phyloP scores from a whole-genome alignment of 345 rosid species.

The Draba incana region DNA sequence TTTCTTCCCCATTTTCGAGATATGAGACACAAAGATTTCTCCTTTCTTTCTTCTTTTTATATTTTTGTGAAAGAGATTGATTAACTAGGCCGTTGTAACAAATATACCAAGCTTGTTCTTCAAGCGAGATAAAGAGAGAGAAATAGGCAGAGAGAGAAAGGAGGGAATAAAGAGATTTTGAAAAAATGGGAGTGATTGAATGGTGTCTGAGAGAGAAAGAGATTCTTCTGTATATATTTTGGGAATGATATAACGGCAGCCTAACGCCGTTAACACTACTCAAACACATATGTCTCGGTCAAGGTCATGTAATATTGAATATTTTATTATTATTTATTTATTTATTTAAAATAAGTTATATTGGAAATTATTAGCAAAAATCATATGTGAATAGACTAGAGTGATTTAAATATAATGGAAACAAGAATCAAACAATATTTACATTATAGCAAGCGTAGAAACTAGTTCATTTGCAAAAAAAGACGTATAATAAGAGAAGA shows the following conservation, averaged over 20 bases:
- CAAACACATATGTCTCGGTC: constrained; percentile 10
- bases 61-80: constrained; percentile 6
- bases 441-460: neutral
- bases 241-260: constrained; percentile 37
- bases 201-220: constrained; percentile 33
- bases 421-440: neutral
- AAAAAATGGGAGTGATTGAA: constrained; percentile 28
- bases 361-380: no score
- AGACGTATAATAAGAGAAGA: neutral
- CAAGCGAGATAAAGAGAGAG: constrained; percentile 31
- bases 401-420: neutral
- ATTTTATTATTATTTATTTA: constrained; percentile 9
- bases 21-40: neutral
- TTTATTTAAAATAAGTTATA: no score
- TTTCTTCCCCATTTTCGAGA: constrained; percentile 73
- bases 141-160: constrained; percentile 1
- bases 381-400: no score
- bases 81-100: constrained; percentile 33
- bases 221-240: constrained; percentile 39
- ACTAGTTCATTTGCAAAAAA: no score
- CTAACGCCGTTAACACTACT: constrained; percentile 37
- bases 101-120: constrained; percentile 41
- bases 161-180: constrained; percentile 26
- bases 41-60: constrained; percentile 2
- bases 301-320: neutral